A percentile compares a stretch with the other conserved stretches of the same genome.
Evolutionary conservation across 108 stramenopile genomes (phyloP).

Genomic region (Thalassiosira profunda): DNA sequence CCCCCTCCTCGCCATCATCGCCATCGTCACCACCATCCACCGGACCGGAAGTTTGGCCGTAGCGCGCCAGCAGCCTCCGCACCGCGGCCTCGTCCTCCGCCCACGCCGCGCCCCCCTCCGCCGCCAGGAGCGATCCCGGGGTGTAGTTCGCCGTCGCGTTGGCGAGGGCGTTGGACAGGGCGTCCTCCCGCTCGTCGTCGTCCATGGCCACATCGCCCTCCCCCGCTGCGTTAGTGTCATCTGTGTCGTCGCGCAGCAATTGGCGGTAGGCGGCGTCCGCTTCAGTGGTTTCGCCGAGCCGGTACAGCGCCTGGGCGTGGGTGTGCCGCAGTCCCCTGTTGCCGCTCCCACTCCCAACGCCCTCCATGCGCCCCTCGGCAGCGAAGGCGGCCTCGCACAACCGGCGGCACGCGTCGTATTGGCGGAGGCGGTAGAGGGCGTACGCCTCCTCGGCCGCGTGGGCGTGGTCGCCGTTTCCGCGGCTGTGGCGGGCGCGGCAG

Average conservation of each 20-base stretch:
- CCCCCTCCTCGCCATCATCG: not conserved
- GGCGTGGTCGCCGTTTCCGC: not conserved
- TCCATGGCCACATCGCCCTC: constrained; percentile 3
- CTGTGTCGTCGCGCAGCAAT: not conserved
- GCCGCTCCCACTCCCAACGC: not conserved
- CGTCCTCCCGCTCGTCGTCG: constrained; percentile 46
- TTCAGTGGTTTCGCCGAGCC: constrained; percentile 28
- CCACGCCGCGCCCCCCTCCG: constrained; percentile 2
- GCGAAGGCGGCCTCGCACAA: constrained; percentile 7
- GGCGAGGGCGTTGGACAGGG: constrained; percentile 46
- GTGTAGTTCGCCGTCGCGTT: constrained; percentile 50
- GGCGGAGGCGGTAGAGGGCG: constrained; percentile 35
- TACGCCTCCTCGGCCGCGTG: constrained; percentile 40
- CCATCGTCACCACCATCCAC: not conserved
- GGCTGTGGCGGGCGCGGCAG: not conserved
- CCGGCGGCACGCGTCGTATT: constrained; percentile 41
- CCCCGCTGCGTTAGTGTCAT: not conserved
- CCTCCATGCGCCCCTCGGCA: not conserved
- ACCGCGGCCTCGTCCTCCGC: constrained; percentile 34
- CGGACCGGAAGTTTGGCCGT: constrained; percentile 5
- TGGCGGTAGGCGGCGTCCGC: constrained; percentile 28
- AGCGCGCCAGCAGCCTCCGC: constrained; percentile 4
- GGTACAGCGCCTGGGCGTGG: constrained; percentile 45
- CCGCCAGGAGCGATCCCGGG: constrained; percentile 19
- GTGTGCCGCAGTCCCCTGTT: constrained; percentile 39